Percentiles rank a stretch among this genome's conserved stretches.
These are phyloP conservation scores for Nissolia schottii DNA, from an alignment of 306 rosid genomes.

Conservation along the genomic window DNA sequence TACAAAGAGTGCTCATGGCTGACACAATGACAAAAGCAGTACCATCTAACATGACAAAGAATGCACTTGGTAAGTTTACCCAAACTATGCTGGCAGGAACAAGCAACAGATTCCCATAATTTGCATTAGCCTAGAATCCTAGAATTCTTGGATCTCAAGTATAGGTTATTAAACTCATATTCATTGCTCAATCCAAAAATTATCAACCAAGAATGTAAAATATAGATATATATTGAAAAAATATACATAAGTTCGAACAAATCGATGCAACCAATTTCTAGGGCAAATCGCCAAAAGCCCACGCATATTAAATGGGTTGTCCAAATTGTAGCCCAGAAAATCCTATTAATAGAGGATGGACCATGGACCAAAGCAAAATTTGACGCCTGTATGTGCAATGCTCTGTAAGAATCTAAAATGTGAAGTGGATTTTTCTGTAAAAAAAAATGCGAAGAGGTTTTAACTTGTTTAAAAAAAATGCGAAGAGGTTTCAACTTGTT, in stretches of 20 bases:
- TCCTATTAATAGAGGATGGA: background rate
- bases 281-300: background rate
- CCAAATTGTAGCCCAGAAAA: background rate
- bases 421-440: too few relatives aligned
- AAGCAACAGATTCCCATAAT: background rate
- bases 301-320: background rate
- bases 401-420: background rate
- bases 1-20: background rate
- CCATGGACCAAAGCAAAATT: background rate
- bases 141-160: background rate
- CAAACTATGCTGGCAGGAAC: background rate
- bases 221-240: background rate
- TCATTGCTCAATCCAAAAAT: background rate
- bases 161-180: background rate
- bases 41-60: background rate
- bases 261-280: background rate
- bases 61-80: background rate
- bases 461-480: too few relatives aligned
- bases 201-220: background rate
- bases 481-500: background rate
- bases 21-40: background rate
- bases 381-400: background rate
- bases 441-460: too few relatives aligned
- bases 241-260: background rate
- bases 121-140: background rate